A percentile compares a stretch with the other conserved stretches of the same genome.
phyloP scores from a whole-genome alignment of 1,139 yeast species.

The Lizanozyma gosingica region DNA sequence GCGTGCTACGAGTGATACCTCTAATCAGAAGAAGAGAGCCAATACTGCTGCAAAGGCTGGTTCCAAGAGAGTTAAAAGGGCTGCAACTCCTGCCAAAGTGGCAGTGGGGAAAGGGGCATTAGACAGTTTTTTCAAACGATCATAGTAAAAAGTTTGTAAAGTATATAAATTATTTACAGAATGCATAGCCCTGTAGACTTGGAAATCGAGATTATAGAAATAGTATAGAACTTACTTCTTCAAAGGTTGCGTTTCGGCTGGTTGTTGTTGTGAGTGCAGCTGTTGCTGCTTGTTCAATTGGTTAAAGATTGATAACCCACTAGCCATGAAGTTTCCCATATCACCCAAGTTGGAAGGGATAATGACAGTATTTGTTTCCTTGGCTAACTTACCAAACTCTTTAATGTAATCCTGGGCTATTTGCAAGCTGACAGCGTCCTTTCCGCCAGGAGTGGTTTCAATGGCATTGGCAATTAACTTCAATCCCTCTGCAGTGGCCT shows the following conservation, averaged over 20 bases:
- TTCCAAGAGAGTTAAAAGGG: conserved; percentile 12
- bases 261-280: neutral
- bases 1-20: conserved; percentile 16
- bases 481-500: conserved; percentile 70
- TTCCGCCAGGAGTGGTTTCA: conserved; percentile 58
- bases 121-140: conserved; percentile 54
- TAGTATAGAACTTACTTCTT: too few species aligned
- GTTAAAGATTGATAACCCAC: conserved; percentile 67
- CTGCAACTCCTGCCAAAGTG: conserved; percentile 18
- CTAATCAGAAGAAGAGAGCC: conserved; percentile 7
- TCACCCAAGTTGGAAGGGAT: conserved; percentile 73
- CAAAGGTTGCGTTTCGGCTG: too few species aligned
- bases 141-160: too few species aligned
- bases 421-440: conserved; percentile 67
- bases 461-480: conserved; percentile 59
- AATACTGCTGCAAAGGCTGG: conserved; percentile 8
- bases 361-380: conserved; percentile 70
- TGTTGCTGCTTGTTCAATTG: conserved; percentile 26
- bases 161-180: too few species aligned
- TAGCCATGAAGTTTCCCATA: conserved; percentile 65
- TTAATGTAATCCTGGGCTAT: conserved; percentile 80
- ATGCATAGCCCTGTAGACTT: too few species aligned
- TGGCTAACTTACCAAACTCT: conserved; percentile 75
- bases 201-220: too few species aligned
- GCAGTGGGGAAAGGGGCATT: conserved; percentile 53